A percentile compares a stretch with the other conserved stretches of the same genome.
These are phyloP conservation scores for Rusavskia elegans DNA, from an alignment of 495 filamentous ascomycete species.

Conservation along the genomic window DNA sequence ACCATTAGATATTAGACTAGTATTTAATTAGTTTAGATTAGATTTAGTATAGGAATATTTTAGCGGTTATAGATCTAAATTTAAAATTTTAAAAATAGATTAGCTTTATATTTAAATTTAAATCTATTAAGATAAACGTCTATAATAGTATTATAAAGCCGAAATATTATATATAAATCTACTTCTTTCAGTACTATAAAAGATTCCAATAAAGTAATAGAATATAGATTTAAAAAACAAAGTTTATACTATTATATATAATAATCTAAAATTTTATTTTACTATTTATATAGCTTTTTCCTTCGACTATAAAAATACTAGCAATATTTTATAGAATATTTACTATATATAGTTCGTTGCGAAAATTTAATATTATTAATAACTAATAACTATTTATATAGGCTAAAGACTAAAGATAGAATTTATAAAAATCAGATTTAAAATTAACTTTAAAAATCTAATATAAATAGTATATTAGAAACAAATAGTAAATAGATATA, in stretches of 20 bases:
- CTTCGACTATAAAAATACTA: too few relatives aligned
- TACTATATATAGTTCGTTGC: too few relatives aligned
- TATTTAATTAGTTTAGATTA: background rate
- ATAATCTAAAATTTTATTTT: too few relatives aligned
- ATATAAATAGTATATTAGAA: too few relatives aligned
- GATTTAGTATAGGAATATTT: too few relatives aligned
- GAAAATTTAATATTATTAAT: too few relatives aligned
- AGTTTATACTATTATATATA: background rate
- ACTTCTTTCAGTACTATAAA: background rate
- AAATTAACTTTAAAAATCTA: background rate
- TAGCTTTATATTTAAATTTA: conserved; percentile 1
- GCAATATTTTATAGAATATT: too few relatives aligned
- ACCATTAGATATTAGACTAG: background rate
- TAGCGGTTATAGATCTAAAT: too few relatives aligned
- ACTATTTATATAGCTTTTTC: too few relatives aligned
- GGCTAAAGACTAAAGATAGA: too few relatives aligned
- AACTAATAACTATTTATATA: too few relatives aligned
- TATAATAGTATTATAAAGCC: too few relatives aligned
- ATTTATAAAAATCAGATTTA: background rate
- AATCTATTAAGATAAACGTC: background rate
- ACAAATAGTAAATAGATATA: background rate
- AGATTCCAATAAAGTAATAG: background rate
- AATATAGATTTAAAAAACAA: background rate
- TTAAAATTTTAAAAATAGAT: background rate
- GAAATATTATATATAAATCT: background rate